phyloP scores from a whole-genome alignment of 495 filamentous ascomycete species.

The Filosporella fistucella region DNA sequence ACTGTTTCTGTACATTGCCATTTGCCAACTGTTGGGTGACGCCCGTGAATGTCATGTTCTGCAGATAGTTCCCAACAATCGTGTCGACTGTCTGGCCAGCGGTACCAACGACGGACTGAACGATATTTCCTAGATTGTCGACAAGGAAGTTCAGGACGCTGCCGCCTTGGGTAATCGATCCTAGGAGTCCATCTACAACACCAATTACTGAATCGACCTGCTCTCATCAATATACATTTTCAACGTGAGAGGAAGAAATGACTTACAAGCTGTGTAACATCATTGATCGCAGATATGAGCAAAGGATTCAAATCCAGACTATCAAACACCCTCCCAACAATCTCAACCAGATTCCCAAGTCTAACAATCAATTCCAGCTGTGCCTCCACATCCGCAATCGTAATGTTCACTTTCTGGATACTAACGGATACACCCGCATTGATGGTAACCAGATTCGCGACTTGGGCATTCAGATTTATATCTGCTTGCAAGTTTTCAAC shows the following conservation, averaged over 20 bases:
- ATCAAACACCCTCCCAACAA: conserved; percentile 51
- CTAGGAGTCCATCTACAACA: conserved; percentile 47
- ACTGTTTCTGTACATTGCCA: conserved; percentile 49
- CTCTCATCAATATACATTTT: conserved; percentile 3
- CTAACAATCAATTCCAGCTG: conserved; percentile 52
- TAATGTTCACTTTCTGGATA: conserved; percentile 52
- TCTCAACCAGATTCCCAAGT: conserved; percentile 50
- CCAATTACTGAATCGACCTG: conserved; percentile 46
- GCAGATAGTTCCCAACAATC: conserved; percentile 49
- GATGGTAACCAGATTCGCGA: conserved; percentile 47
- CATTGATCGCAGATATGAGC: conserved; percentile 47
- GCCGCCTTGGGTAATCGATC: conserved; percentile 46
- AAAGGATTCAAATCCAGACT: conserved; percentile 53
- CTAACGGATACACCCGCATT: conserved; percentile 50
- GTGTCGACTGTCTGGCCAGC: conserved; percentile 32
- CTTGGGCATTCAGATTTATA: conserved; percentile 49
- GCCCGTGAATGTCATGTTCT: conserved; percentile 55
- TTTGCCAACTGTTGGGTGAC: conserved; percentile 34
- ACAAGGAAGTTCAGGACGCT: conserved; percentile 47
- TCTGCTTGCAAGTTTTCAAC: conserved; percentile 50
- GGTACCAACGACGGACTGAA: conserved; percentile 43
- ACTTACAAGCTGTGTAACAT: conserved; percentile 30
- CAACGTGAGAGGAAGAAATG: background rate
- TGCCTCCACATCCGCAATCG: conserved; percentile 50
- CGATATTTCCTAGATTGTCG: conserved; percentile 56